phyloP scores from a whole-genome alignment of 164 flowering plant species.

The Tinospora cordifolia region DNA sequence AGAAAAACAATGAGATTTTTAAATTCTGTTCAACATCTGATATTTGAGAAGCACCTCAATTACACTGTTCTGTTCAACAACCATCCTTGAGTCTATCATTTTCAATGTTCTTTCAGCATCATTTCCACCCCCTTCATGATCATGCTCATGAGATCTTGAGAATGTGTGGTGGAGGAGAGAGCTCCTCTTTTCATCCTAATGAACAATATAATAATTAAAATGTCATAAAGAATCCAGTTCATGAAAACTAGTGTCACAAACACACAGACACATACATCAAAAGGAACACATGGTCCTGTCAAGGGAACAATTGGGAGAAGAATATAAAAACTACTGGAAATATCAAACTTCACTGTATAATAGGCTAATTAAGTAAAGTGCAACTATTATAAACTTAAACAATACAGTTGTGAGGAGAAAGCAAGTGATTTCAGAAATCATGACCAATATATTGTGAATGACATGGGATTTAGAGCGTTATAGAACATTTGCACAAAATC shows the following conservation, averaged over 20 bases:
- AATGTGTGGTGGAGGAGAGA: slow-evolving; percentile 18
- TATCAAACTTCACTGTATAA: no score
- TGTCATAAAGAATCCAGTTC: neutral
- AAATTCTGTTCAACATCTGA: neutral
- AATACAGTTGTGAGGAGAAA: neutral
- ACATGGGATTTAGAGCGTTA: no score
- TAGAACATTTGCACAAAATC: no score
- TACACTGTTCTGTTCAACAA: slow-evolving; percentile 24
- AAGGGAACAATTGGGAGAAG: neutral
- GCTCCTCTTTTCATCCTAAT: slow-evolving; percentile 42
- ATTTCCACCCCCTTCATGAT: slow-evolving; percentile 28
- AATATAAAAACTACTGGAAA: neutral
- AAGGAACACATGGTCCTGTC: neutral
- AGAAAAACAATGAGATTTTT: neutral
- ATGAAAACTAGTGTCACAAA: neutral
- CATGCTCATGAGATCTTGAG: slow-evolving; percentile 32
- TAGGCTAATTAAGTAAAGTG: neutral
- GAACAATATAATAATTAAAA: neutral
- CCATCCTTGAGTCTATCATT: slow-evolving; percentile 40
- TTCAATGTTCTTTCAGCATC: slow-evolving; percentile 52
- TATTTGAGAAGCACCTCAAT: slow-evolving; percentile 37
- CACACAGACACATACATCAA: neutral
- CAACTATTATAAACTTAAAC: neutral
- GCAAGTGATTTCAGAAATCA: neutral
- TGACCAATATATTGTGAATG: no score